Conservation (phyloP, 495 filamentous ascomycete species). For the Tuber indicum region DNA sequence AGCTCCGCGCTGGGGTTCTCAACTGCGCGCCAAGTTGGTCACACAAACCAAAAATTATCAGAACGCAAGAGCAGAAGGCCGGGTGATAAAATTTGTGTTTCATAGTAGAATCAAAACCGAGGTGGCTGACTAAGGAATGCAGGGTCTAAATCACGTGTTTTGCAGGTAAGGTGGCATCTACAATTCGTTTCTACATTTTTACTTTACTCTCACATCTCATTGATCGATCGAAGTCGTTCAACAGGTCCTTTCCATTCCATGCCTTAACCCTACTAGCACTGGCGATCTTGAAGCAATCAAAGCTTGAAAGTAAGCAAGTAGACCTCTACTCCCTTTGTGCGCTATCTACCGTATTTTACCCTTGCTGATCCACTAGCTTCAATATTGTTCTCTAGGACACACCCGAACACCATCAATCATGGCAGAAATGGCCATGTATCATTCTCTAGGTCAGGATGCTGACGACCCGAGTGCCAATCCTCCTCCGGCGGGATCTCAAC, state of each 20-base stretch:
- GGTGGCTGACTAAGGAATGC: conserved; percentile 9
- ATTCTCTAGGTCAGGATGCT: conserved; percentile 55
- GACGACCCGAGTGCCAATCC: conserved; percentile 43
- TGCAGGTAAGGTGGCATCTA: conserved; percentile 37
- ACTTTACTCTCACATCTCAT: neutral
- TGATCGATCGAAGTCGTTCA: neutral
- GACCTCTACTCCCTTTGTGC: conserved; percentile 14
- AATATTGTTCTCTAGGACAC: conserved; percentile 26
- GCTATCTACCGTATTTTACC: neutral
- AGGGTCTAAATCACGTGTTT: conserved; percentile 22
- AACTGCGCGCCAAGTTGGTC: neutral
- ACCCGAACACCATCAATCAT: conserved; percentile 48
- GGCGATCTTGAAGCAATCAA: conserved; percentile 28
- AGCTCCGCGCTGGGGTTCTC: conserved; percentile 10
- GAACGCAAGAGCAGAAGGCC: neutral
- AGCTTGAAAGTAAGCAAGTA: conserved; percentile 25
- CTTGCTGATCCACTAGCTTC: conserved; percentile 23
- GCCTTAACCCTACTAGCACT: neutral
- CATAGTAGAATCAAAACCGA: neutral
- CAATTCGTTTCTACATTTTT: neutral
- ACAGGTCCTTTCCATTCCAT: neutral
- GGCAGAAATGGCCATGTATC: conserved; percentile 73
- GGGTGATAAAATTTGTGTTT: neutral
- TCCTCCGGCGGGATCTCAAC: conserved; percentile 53
- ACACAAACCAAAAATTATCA: neutral